phyloP scores from a whole-genome alignment of 2,329 filamentous ascomycete genomes.

The Xylariaceae sp. region DNA sequence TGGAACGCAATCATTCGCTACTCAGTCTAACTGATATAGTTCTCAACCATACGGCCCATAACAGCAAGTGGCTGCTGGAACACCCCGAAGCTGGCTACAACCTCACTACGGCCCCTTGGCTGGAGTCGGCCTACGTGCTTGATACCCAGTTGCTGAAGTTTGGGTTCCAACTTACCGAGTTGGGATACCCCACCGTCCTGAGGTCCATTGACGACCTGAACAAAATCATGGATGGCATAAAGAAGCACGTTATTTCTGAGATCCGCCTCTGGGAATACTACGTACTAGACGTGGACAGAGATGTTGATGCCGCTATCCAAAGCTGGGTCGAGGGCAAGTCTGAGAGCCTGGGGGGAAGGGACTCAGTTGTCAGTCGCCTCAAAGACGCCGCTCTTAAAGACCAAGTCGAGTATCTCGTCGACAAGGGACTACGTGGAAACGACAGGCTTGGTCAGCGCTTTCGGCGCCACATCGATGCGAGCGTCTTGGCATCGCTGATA shows the following conservation, averaged over 20 bases:
- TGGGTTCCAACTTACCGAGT: conserved; percentile 63
- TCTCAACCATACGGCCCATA: conserved; percentile 95
- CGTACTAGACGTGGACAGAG: conserved; percentile 69
- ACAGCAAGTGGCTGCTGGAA: conserved; percentile 87
- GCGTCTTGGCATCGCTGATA: conserved; percentile 62
- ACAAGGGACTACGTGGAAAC: conserved; percentile 63
- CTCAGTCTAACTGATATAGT: conserved; percentile 93
- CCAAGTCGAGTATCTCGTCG: conserved; percentile 57
- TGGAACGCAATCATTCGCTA: conserved; percentile 80
- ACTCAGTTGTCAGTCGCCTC: conserved; percentile 42
- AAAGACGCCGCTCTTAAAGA: conserved; percentile 41
- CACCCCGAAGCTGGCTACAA: conserved; percentile 97
- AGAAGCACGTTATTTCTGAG: conserved; percentile 69
- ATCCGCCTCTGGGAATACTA: conserved; percentile 94
- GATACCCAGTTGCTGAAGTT: conserved; percentile 65
- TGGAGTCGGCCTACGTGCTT: conserved; percentile 58
- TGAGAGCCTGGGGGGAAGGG: conserved; percentile 44
- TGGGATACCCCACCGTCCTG: conserved; percentile 72
- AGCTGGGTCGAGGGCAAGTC: conserved; percentile 63
- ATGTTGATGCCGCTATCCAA: conserved; percentile 62
- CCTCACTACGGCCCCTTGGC: conserved; percentile 77
- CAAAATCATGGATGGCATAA: conserved; percentile 77
- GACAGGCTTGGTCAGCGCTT: conserved; percentile 78
- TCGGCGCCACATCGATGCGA: conserved; percentile 64
- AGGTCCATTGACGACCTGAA: conserved; percentile 66